Evolutionary conservation across 768 basidiomycete species (phyloP), one percentile per base, ranked within the genome.

Genomic region (Agaricus blazei): DNA sequence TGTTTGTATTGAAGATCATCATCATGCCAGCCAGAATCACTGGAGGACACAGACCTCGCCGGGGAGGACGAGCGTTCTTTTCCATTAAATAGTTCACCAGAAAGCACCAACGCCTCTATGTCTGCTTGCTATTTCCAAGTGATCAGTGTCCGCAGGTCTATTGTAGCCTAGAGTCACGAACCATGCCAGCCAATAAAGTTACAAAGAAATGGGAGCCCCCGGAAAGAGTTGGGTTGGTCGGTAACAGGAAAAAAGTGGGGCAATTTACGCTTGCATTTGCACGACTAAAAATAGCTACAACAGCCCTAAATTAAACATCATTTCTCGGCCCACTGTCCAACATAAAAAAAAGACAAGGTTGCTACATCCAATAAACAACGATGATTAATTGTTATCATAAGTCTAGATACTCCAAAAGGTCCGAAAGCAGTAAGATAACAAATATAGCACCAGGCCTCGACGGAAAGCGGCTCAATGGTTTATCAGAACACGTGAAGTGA

Each of bases 61-160:
- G 90, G 88, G 3, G 89, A 89, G 3, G 78, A 77, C 1, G 86
- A 80, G 8, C 81, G 76, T 1, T 72, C 68, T 14, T 68, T 56
- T 3, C 77, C 75, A 41, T 78, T 79, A 70, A 91, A 91, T 38
- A 92, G 77, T 60, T 83, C 82, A 40, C 90, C 90, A 12, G 90
- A 91, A 41, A 90, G 82, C 44, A 89, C 82, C 29, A 88, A 75
- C 50, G 83, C 80, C 64, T 90, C 88, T 50, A 90, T 78, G 63
- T 85, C 76, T 34, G 67, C 72, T 59, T 65, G 61, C 66, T 71
- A 51, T 47, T 26, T 14, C 6, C 19, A 26, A 41, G 7, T 14
- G 24, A 23, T 55, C 23, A 55, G 42, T 26, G 4, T 44, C 14
- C 11, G 7, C 15, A 44, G 24, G 8, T 31, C 15, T 14, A 15